Evolutionary conservation across 2,329 filamentous ascomycete genomes (phyloP).

Genomic region (Ustilaginoidea virens): DNA sequence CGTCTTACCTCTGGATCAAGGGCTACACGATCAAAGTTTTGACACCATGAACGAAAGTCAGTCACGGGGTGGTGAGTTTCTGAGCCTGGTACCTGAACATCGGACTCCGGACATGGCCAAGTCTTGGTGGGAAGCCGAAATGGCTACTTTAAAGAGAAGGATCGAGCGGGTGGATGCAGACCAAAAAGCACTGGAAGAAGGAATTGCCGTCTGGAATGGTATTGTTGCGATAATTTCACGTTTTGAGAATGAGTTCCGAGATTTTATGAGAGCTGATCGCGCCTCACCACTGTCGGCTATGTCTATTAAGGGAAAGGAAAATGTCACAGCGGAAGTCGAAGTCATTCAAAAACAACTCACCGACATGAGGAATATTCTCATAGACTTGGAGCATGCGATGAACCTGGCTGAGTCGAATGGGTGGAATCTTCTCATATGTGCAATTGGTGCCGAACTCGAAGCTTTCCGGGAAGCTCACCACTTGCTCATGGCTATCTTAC

Average conservation of each 20-base stretch:
- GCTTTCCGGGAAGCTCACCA: conserved; percentile 46
- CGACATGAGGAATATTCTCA: conserved; percentile 41
- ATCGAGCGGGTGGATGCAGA: conserved; percentile 44
- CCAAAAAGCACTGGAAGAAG: conserved; percentile 49
- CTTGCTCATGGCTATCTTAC: conserved; percentile 25
- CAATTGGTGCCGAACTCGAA: conserved; percentile 58
- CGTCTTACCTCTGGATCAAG: conserved; percentile 34
- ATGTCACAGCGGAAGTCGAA: conserved; percentile 17
- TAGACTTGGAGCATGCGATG: conserved; percentile 37
- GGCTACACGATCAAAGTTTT: conserved; percentile 17
- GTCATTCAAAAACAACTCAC: conserved; percentile 30
- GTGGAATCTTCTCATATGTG: conserved; percentile 64
- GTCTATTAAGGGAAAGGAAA: conserved; percentile 15
- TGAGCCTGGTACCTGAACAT: conserved; percentile 45
- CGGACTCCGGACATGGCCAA: conserved; percentile 56
- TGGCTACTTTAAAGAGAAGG: conserved; percentile 36
- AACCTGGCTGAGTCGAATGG: conserved; percentile 40
- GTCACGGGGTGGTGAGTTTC: conserved; percentile 34
- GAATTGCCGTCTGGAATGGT: conserved; percentile 50
- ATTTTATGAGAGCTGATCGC: conserved; percentile 27
- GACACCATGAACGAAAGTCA: conserved; percentile 8
- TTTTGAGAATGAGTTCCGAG: conserved; percentile 50
- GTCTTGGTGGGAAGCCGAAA: conserved; percentile 54
- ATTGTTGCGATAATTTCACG: conserved; percentile 41
- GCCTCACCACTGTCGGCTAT: conserved; percentile 5